Base-by-base conservation (phyloP, 192 early-diverging fungal genomes). In the Backusella australiensis region DNA sequence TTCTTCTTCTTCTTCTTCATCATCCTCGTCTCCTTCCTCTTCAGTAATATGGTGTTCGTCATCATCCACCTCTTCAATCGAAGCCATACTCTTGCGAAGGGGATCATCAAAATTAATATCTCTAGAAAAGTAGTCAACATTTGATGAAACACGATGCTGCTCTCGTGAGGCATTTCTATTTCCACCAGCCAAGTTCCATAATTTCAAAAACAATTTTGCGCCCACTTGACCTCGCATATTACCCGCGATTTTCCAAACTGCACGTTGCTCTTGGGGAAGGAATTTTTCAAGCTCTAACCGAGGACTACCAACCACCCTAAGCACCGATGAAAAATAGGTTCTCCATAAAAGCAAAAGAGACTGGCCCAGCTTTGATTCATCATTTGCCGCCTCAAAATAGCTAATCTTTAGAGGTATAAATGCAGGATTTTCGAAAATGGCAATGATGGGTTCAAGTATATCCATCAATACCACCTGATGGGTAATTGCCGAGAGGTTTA, bases 191-290 rank as follows among this genome's bases (percentile, higher is more conserved):
- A 80, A 42, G 6, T 84, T 77, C 92, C 92, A 93, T 66, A 90
- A 81, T 2, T 69, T 75, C 34, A 84, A 74, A 49, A 93, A 81
- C 23, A 89, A 23, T 63, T 85, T 85, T 11, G 83, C 85, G 19
- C 85, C 92, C 23, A 80, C 81, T 23, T 42, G 74, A 12, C 86
- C 90, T 42, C 89, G 85, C 36, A 91, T 85, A 76, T 92, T 93
- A 29, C 88, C 85, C 5, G 84, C 84, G 4, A 93, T 75, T 65
- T 89, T 84, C 78, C 87, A 85, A 6, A 89, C 77, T 1, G 88
- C 82, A 29, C 91, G 82, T 41, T 86, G 81, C 6, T 79, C 76
- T 73, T 91, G 90, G 5, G 90, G 89, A 2, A 83, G 71, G 75
- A 88, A 90, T 6, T 81, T 75, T 74, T 90, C 90, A n/a, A 90